phyloP scores from a whole-genome alignment of 345 rosid species.

The Acer yangbiense region DNA sequence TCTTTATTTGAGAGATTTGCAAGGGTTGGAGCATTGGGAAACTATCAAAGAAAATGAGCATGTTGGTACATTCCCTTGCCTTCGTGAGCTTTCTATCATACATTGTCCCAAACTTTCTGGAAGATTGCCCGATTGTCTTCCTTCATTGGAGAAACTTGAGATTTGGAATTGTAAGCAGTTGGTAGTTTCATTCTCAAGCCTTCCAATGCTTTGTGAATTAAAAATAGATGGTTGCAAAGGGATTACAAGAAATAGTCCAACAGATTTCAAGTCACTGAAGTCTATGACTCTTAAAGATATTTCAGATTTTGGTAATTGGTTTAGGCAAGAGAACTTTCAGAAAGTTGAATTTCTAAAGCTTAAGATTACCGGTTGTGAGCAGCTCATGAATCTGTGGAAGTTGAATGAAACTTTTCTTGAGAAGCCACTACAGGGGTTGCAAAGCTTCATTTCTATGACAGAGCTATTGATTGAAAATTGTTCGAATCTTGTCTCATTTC shows the following conservation, averaged over 20 bases:
- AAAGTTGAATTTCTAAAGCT: no score
- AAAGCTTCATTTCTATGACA: not conserved
- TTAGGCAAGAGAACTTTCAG: not conserved
- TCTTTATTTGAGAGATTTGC: not conserved
- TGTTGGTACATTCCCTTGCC: not conserved
- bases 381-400: not conserved
- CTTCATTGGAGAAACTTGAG: not conserved
- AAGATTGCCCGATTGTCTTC: not conserved
- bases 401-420: not conserved
- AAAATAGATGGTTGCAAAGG: not conserved
- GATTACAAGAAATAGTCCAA: not conserved
- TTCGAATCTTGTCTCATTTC: not conserved
- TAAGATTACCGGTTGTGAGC: not conserved
- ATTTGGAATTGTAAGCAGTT: not conserved
- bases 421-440: not conserved
- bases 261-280: not conserved
- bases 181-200: not conserved
- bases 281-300: not conserved
- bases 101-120: not conserved
- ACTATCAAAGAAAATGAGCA: not conserved
- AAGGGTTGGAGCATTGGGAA: not conserved
- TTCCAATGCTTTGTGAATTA: not conserved
- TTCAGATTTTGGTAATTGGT: not conserved
- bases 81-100: not conserved
- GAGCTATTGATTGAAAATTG: not conserved